Evolutionary conservation across 306 rosid species (phyloP), one percentile per base, ranked within the genome.

Genomic region (Corylus heterophylla): DNA sequence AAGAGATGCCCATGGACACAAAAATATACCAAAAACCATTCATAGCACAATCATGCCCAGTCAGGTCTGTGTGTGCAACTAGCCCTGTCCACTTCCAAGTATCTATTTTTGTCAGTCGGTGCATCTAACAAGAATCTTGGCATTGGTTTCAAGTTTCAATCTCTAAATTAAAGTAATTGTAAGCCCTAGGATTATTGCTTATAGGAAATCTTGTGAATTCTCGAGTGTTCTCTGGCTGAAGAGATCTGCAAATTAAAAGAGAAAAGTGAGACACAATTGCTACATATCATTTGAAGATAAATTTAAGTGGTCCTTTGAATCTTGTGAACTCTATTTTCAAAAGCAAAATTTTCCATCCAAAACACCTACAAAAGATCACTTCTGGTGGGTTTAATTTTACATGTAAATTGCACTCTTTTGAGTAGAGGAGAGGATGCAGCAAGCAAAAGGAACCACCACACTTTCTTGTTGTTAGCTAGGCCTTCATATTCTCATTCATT

Each of bases 401-500:
- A 64, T 64, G 47, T 6, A 64, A 64, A 37, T 12, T 20, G 7
- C 67, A 59, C 54, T 70, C 11, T 29, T 42, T 72, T 35, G 8
- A 52, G 39, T 27, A 50, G 71, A 31, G 35, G 35, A 50, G 71
- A 31, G 35, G 35, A 25, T 6, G 37, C 17, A 35, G 73, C 54
- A 50, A 54, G 47, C 48, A 42, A 42, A 42, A 42, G 7, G 45
- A 42, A 42, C 45, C 52, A 49, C 14, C 52, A 49, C 14, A 49
- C 52, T 49, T 49, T 22, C 25, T 22, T 2, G 52, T 8, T 48
- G 1, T 42, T 69, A 79, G 71, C 75, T 81, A 61, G 68, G 82
- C 87, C 74, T 77, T 83, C 63, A 62, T 70, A 64, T 80, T 80
- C 68, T 56, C 80, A 74, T 87, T 87, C 69, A 78, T 71, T 3